Percentiles rank a stretch among this genome's conserved stretches.
These are phyloP conservation scores for Lactarius psammicola DNA, from an alignment of 768 basidiomycete genomes.

Conservation along the genomic window DNA sequence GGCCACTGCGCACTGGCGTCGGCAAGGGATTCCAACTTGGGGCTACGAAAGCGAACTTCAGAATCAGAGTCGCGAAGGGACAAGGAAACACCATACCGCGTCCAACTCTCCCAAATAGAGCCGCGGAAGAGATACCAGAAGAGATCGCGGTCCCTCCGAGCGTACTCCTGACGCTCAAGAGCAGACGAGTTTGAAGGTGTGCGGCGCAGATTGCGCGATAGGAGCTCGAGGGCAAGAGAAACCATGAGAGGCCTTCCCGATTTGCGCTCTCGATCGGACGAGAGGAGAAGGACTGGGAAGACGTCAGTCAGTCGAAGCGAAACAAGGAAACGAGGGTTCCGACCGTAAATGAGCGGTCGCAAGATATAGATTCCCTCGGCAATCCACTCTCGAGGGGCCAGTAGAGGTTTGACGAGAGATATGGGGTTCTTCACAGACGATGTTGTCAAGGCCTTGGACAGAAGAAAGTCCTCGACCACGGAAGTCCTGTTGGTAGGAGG, in stretches of 20 bases:
- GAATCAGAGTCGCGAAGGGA: conserved; percentile 9
- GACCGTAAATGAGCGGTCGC: conserved; percentile 77
- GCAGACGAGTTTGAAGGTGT: conserved; percentile 57
- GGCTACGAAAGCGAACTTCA: conserved; percentile 43
- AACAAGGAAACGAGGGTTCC: conserved; percentile 25
- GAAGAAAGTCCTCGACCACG: conserved; percentile 73
- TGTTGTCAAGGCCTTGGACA: conserved; percentile 77
- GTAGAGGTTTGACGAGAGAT: conserved; percentile 59
- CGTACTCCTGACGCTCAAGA: conserved; percentile 76
- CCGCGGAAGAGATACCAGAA: conserved; percentile 85
- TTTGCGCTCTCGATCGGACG: conserved; percentile 36
- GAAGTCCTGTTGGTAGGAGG: conserved; percentile 51
- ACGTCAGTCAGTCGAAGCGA: conserved; percentile 12
- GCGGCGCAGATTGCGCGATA: conserved; percentile 74
- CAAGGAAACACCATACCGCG: conserved; percentile 45
- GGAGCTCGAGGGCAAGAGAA: conserved; percentile 64
- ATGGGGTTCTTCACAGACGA: conserved; percentile 69
- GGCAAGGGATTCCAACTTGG: conserved; percentile 68
- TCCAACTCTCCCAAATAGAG: conserved; percentile 79
- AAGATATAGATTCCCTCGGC: conserved; percentile 69
- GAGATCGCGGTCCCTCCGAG: conserved; percentile 76
- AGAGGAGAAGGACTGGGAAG: conserved; percentile 41
- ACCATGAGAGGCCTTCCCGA: conserved; percentile 64
- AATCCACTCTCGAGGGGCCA: conserved; percentile 69
- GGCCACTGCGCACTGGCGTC: conserved; percentile 55